Evolutionary conservation across 805 yeast species (phyloP), one percentile per base, ranked within the genome.

Genomic region (Candida rishiriensis): DNA sequence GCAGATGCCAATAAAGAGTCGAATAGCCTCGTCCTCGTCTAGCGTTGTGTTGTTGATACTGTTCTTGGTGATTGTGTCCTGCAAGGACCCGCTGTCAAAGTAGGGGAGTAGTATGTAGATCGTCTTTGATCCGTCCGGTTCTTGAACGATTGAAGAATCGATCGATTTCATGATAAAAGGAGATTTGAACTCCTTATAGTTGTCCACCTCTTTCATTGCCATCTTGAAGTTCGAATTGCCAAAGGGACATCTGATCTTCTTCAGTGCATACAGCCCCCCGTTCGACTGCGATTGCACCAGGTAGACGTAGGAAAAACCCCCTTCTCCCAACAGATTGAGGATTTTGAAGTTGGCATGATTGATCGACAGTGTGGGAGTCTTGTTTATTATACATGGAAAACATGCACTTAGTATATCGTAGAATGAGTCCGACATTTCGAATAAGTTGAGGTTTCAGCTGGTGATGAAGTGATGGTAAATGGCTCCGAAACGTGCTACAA

Each of bases 271-370:
- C 35, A 63, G 60, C 32, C 74, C 75, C 30, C 73, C 67, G 50
- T 71, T 67, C 21, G 70, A 61, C n/a, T 39, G 41, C 36, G 70
- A 68, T 50, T 79, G 72, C 3, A 89, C 95, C 17, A 88, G 68
- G 57, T 90, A 90, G 9, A 88, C 96, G 54, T 85, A 88, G 0
- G 95, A 83, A 59, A 85, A 85, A 12, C 93, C 95, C 2, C 96
- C 95, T 66, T 89, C 97, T 10, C 96, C 96, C 7, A 90, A 68
- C n/a, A 90, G 71, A 47, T 79, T 74, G 42, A 80, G 65, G 14
- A 90, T 83, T 54, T 70, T 72, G 66, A 83, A 86, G 39, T 70
- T 69, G 32, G 77, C 71, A 43, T 78, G 77, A 60, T 85, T 85
- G 50, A 90, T 76, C 14, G 70, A 57, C 10, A 89, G 66, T 9